Percentiles rank a stretch among this genome's conserved stretches.
Evolutionary conservation across 2,329 filamentous ascomycete species (phyloP).

Genomic region (Trichoderma breve): DNA sequence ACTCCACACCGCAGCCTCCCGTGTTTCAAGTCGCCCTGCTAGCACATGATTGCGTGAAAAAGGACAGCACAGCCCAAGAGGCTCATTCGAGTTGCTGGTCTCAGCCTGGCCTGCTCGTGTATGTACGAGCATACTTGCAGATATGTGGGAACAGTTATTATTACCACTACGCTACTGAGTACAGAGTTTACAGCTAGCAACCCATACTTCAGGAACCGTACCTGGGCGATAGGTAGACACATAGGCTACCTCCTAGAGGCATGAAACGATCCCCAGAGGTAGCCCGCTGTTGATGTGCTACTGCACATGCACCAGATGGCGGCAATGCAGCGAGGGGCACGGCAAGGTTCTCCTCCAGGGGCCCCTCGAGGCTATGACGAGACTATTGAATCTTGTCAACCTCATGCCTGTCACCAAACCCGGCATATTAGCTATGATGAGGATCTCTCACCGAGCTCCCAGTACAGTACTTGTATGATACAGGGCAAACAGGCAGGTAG

Average conservation of each 20-base stretch:
- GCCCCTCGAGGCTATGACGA: not conserved
- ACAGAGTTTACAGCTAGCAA: not conserved
- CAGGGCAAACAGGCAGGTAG: not conserved
- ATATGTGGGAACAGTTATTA: not conserved
- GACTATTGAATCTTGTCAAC: not conserved
- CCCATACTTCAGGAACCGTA: not conserved
- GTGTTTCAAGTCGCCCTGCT: slow-evolving; percentile 20
- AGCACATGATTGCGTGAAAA: slow-evolving; percentile 7
- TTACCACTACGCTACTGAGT: not conserved
- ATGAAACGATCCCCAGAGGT: not conserved
- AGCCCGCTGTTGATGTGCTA: not conserved
- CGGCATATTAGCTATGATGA: not conserved
- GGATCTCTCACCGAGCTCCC: not conserved
- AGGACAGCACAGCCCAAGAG: not conserved
- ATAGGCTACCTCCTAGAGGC: not conserved
- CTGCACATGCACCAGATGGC: not conserved
- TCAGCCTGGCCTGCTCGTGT: not conserved
- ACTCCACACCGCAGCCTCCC: slow-evolving; percentile 18
- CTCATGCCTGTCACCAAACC: slow-evolving; percentile 1
- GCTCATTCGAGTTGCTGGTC: not conserved
- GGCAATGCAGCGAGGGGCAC: not conserved
- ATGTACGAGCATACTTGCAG: not conserved
- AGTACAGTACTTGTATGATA: not conserved
- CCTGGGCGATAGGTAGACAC: not conserved
- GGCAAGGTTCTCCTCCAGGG: not conserved